Evolutionary conservation across 2,329 filamentous ascomycete genomes (phyloP), one percentile per base, ranked within the genome.

Genomic region (Colletotrichum sp.): DNA sequence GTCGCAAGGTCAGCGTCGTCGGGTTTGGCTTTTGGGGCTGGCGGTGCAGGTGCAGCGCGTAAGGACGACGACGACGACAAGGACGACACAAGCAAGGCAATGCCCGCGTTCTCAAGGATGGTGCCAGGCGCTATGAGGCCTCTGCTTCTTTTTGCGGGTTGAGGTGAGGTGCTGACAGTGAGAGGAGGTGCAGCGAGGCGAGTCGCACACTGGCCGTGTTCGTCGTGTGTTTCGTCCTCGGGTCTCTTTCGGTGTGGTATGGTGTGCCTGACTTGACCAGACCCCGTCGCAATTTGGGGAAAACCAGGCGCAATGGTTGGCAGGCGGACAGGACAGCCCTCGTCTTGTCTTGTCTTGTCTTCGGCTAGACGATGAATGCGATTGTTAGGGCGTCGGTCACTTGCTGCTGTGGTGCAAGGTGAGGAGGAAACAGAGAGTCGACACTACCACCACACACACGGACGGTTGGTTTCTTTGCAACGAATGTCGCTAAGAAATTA

Each of bases 191-290:
- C 16, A 48, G 65, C 21, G 30, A 55, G 48, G 64, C 67, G 60
- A 74, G 72, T 74, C 67, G 67, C 36, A 74, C 34, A 57, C 34
- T 61, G 55, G 71, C 69, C 71, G 71, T 65, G 64, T 74, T 74
- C 64, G 74, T 67, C 34, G 65, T 59, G 63, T 67, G 57, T 66
- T 68, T 76, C 70, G 70, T 21, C 70, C 57, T 32, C 48, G 39
- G 18, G 48, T 9, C 36, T 43, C 39, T 32, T 59, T 69, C 48
- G 55, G 64, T 55, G 18, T 32, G 30, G 24, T n/a, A 43, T 43
- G 39, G 39, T 43, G 39, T 43, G 39, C 39, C 39, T 43, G 39
- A 43, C 39, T 43, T 43, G 39, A 43, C 24, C 61, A 55, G 16
- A 18, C 36, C 57, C 57, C 55, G 73, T 69, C 24, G 57, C 43